Evolutionary conservation across 169 alveolate species (phyloP).

Genomic region (Eimeria sp.): DNA sequence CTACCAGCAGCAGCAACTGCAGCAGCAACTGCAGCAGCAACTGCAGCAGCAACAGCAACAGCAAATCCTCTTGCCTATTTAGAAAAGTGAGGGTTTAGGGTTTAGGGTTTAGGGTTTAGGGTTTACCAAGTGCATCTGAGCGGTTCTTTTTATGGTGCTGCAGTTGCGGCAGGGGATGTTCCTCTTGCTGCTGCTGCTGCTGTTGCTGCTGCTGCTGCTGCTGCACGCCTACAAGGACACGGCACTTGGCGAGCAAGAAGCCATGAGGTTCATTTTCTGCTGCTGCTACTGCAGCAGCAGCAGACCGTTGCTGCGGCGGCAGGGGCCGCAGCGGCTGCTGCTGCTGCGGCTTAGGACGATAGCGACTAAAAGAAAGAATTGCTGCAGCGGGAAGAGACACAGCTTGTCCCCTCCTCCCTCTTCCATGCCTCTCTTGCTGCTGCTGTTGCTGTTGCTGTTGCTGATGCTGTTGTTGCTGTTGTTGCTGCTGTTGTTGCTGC

Average conservation of each 20-base stretch:
- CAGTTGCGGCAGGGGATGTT: constrained; percentile 11
- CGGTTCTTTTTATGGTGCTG: background rate
- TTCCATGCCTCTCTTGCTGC: too few relatives aligned
- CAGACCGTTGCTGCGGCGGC: background rate
- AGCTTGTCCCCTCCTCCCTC: background rate
- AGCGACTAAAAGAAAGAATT: background rate
- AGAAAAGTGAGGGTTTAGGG: background rate
- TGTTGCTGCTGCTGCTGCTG: constrained; percentile 44
- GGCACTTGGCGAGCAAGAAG: constrained; percentile 11
- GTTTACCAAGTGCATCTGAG: constrained; percentile 21
- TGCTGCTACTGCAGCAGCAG: background rate
- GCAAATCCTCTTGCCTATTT: background rate
- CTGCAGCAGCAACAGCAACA: background rate
- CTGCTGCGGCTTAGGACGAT: constrained; percentile 40
- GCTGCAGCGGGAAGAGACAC: constrained; percentile 20
- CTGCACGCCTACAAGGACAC: background rate
- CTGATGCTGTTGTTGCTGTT: too few relatives aligned
- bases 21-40: too few relatives aligned
- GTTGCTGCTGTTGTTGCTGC: too few relatives aligned
- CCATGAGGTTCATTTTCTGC: background rate
- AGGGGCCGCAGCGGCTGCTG: background rate
- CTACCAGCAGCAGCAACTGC: background rate
- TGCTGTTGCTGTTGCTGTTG: too few relatives aligned
- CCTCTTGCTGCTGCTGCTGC: constrained; percentile 45
- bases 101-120: constrained; percentile 31